Evolutionary conservation across 129 eudicot genomes (phyloP).

Genomic region (Tagetes patula): DNA sequence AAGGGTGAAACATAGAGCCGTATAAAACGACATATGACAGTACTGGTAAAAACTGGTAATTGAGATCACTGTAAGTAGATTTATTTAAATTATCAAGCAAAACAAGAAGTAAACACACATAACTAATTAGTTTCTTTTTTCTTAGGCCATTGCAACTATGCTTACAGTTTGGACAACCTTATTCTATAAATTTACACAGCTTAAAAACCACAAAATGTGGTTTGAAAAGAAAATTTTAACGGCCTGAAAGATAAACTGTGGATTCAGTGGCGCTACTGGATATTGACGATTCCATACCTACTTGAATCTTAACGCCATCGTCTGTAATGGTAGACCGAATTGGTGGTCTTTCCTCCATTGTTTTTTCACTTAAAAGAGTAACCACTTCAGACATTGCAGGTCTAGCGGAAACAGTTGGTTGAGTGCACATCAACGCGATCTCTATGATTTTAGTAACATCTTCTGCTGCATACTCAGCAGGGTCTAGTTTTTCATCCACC

Average conservation of each 20-base stretch:
- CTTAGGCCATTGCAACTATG: neutral
- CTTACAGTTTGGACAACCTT: neutral
- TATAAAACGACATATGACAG: too few species aligned
- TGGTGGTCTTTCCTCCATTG: conserved; percentile 32
- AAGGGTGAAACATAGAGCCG: too few species aligned
- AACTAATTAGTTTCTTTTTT: neutral
- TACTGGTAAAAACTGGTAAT: neutral
- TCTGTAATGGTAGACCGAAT: conserved; percentile 34
- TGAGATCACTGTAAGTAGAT: too few species aligned
- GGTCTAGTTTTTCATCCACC: conserved; percentile 47
- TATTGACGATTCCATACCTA: conserved; percentile 14
- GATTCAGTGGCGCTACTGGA: conserved; percentile 31
- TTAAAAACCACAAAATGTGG: neutral
- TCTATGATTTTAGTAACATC: conserved; percentile 55
- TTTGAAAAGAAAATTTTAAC: neutral
- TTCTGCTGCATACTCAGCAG: conserved; percentile 42
- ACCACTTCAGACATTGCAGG: conserved; percentile 77
- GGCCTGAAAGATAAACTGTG: conserved; percentile 26
- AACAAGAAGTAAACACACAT: neutral
- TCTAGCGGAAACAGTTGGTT: conserved; percentile 50
- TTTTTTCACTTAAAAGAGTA: conserved; percentile 49
- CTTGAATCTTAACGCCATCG: conserved; percentile 30
- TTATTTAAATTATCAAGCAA: neutral
- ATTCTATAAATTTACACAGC: neutral
- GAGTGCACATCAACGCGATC: conserved; percentile 65